Percentiles rank a stretch among this genome's conserved stretches.
These are phyloP conservation scores for Ochromonas danica DNA, from an alignment of 108 stramenopile species.

Conservation along the genomic window DNA sequence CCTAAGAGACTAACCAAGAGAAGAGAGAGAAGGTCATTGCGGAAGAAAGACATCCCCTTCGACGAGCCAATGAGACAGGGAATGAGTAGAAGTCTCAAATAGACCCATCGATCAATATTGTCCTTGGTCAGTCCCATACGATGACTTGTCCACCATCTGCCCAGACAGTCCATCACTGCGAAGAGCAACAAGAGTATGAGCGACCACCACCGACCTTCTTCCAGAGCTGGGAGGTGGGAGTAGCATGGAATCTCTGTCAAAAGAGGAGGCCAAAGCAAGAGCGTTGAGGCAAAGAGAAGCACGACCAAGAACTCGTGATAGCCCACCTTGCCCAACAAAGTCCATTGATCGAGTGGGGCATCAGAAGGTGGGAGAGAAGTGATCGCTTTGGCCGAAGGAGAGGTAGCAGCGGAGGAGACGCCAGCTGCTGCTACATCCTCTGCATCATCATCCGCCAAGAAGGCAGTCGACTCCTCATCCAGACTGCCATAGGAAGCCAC, in stretches of 20 bases:
- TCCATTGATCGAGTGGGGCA: not conserved
- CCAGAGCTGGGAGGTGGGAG: not conserved
- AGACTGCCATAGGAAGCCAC: too few species aligned
- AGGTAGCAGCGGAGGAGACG: not conserved
- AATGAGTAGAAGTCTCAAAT: not conserved
- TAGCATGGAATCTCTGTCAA: slow-evolving; percentile 23
- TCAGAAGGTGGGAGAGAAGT: not conserved
- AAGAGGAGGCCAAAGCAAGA: not conserved
- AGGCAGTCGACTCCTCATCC: not conserved
- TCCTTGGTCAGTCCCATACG: slow-evolving; percentile 6
- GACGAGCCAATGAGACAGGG: not conserved
- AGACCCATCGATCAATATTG: not conserved
- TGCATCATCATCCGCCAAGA: not conserved
- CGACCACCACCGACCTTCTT: slow-evolving; percentile 24
- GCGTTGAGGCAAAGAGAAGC: not conserved
- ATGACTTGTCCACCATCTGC: not conserved
- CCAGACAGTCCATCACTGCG: not conserved
- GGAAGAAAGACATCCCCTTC: not conserved
- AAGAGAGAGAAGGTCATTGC: slow-evolving; percentile 11
- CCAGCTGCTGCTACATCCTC: not conserved
- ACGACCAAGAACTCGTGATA: not conserved
- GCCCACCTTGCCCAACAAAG: not conserved
- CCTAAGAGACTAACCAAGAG: slow-evolving; percentile 19
- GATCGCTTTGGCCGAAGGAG: too few species aligned
- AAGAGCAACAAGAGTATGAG: slow-evolving; percentile 6